Evolutionary conservation across 441 rosid genomes (phyloP), one percentile per base, ranked within the genome.

Genomic region (Jatropha podagrica): DNA sequence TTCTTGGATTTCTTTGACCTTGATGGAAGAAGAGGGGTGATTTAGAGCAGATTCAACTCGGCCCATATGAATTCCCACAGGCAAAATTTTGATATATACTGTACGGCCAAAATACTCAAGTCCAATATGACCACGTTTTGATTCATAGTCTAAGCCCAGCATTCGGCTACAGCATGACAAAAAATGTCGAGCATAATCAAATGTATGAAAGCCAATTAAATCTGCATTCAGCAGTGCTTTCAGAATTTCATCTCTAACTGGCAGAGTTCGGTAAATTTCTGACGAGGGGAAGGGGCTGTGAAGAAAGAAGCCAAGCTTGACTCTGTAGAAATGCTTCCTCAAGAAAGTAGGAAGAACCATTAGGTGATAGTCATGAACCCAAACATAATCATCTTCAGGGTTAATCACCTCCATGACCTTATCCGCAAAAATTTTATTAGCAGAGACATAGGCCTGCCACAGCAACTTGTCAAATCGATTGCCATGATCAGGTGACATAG

Each of bases 301-400:
- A 69, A 90, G 92, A 81, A 92, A 92, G 86, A 90, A 92, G 0
- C 95, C 94, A 10, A 92, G 91, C 84, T 87, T 90, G 64, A 90
- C 83, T 48, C 87, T 83, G 82, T 86, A 66, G 75, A 83, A 90
- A 65, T 87, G 90, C 64, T 85, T 85, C 85, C 97, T 90, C 86
- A 92, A 86, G 75, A 92, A 86, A 7, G 93, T 89, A 27, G 92
- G 97, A 55, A 90, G 86, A 83, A 92, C 83, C 97, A 92, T 88
- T 46, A 92, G 85, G 82, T 92, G 97, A 72, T 92, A 92, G 83
- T 92, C 97, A 7, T 92, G 94, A 77, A 90, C 86, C 94, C 97
- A 92, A 20, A 92, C 94, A 74, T 74, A 87, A 78, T 92, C 97
- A 32, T 88, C 88, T 54, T 88, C 92, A 15, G 93, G 88, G 81